These are phyloP conservation scores for Prunus persica DNA, from an alignment of 306 rosid genomes.

Conservation along the genomic window Prunus_persica_NCBIv2 NC_034012.1:5198001-5198500, in stretches of 20 bases:
- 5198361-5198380: constrained; percentile 15
- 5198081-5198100: constrained; percentile 17
- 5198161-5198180: neutral
- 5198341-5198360: constrained; percentile 31
- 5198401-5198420: neutral
- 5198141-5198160: neutral
- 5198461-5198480: constrained; percentile 10
- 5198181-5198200: neutral
- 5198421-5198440: neutral
- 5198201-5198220: too few relatives aligned
- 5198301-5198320: neutral
- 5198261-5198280: neutral
- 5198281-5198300: constrained; percentile 15
- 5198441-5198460: neutral
- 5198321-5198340: constrained; percentile 32
- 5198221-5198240: neutral
- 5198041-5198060: constrained; percentile 27
- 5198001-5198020: neutral
- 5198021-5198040: constrained; percentile 5
- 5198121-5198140: neutral
- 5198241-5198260: constrained; percentile 1
- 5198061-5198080: neutral
- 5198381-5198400: neutral
- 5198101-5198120: neutral
- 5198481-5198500: neutral